Base-by-base conservation (phyloP, 306 rosid species). In the Vigna trinervia region DNA sequence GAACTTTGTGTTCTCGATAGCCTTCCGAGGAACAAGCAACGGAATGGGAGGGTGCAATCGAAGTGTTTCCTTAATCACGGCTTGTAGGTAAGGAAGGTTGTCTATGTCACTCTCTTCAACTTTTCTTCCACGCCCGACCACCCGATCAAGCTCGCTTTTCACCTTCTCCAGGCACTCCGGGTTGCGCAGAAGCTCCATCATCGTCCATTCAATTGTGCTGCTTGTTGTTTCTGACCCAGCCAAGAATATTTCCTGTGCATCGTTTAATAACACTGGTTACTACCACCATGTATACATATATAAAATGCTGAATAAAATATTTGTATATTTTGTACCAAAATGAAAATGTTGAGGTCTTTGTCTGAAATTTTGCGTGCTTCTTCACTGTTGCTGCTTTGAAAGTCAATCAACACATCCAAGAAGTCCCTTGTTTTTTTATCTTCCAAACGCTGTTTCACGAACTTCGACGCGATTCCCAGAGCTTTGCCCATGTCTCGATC, bases 221-320 rank as follows among this genome's bases (percentile, higher is more conserved):
- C 87, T 87, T 0, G 88, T 85, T 64, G 94, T 89, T 68, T 91
- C 96, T 34, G 88, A 77, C 5, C 94, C 88, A 0, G 93, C 92
- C 64, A 88, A 0, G 41, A 89, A 89, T 30, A 91, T 73, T 77
- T 87, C 93, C 96, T 88, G 75, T 34, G 0, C 34, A 30, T 34
- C 8, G 38, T 34, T 34, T 34, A 30, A 30, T 4, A 30, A 3
- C 5, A 30, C 34, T 30, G 34, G 5, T 30, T 30, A 30, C 34
- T 30, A 30, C 34, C 34, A 30, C 34, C 34, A 30, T 30, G 0
- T 30, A 30, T 4, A 30, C 34, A 30, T 3, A 30, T 30, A 30
- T 30, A 30, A 30, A 30, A 30, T 4, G 38, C 38, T 34, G 38
- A 34, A 34, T 34, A 0, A 34, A 34, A 4, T 34, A 4, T 34